Evolutionary conservation across 805 yeast genomes (phyloP).

Genomic region (Debaryomyces tyrocola): DNA sequence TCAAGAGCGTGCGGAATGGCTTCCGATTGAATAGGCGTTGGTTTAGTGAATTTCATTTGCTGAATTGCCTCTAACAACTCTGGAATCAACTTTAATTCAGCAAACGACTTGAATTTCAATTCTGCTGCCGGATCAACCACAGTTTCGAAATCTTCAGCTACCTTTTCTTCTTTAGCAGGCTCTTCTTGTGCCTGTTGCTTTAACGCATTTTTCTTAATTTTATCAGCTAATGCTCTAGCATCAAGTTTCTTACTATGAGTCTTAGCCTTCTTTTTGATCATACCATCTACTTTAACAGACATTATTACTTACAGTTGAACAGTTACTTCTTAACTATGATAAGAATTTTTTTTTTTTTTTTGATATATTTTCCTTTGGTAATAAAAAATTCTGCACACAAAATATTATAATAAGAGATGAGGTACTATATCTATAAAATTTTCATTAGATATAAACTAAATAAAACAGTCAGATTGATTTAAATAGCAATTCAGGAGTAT

Average conservation of each 20-base stretch:
- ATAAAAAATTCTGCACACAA: not conserved
- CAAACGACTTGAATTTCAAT: slow-evolving; percentile 40
- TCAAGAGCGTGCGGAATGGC: slow-evolving; percentile 88
- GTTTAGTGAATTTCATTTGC: slow-evolving; percentile 69
- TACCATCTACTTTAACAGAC: slow-evolving; percentile 6
- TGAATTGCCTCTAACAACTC: slow-evolving; percentile 80
- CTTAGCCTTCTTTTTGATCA: slow-evolving; percentile 14
- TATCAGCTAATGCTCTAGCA: slow-evolving; percentile 54
- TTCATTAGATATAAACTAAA: not conserved
- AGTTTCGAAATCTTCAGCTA: slow-evolving; percentile 2
- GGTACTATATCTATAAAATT: not conserved
- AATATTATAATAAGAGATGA: not conserved
- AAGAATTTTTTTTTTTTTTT: not conserved
- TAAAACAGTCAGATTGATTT: not conserved
- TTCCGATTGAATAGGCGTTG: slow-evolving; percentile 92
- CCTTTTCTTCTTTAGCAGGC: slow-evolving; percentile 1
- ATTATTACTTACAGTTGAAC: not conserved
- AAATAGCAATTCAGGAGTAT: slow-evolving; percentile 13
- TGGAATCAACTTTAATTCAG: slow-evolving; percentile 65
- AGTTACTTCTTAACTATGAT: not conserved
- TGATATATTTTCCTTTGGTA: not conserved
- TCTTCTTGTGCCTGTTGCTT: slow-evolving; percentile 14
- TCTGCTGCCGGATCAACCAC: slow-evolving; percentile 20
- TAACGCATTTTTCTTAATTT: slow-evolving; percentile 43
- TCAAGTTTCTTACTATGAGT: slow-evolving; percentile 24